Percentiles rank a stretch among this genome's conserved stretches.
phyloP scores from a whole-genome alignment of 768 basidiomycete genomes.

The Agrocybe praecox region DNA sequence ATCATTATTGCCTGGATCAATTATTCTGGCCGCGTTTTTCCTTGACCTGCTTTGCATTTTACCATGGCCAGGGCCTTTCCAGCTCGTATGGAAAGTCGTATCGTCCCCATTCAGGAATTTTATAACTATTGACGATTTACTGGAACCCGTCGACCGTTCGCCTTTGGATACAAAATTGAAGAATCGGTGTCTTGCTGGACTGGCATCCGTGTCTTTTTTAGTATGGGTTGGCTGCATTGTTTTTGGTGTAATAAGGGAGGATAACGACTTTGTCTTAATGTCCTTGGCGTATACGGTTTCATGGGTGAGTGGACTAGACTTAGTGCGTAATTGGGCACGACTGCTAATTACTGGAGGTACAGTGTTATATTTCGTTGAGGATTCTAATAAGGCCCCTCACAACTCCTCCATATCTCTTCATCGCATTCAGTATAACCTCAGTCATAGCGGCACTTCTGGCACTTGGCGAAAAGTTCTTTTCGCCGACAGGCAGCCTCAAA shows the following conservation, averaged over 20 bases:
- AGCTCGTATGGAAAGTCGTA: constrained; percentile 20
- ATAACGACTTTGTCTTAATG: constrained; percentile 21
- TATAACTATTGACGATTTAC: constrained; percentile 51
- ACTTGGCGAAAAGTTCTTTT: constrained; percentile 32
- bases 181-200: constrained; percentile 31
- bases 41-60: constrained; percentile 28
- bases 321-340: background rate
- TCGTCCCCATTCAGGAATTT: constrained; percentile 54
- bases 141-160: constrained; percentile 35
- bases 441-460: constrained; percentile 36
- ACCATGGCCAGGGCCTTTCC: constrained; percentile 26
- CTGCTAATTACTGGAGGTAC: constrained; percentile 6
- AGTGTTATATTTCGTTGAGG: constrained; percentile 49
- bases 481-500: constrained; percentile 9
- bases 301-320: constrained; percentile 47
- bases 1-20: constrained; percentile 23
- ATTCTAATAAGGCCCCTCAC: constrained; percentile 40
- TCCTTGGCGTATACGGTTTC: constrained; percentile 38
- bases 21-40: constrained; percentile 32
- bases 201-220: constrained; percentile 40
- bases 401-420: constrained; percentile 56
- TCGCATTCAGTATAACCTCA: constrained; percentile 34
- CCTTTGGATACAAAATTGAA: constrained; percentile 29
- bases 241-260: constrained; percentile 30
- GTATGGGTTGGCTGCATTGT: constrained; percentile 46